These are phyloP conservation scores for Yamadazyma aaseri DNA, from an alignment of 1,139 yeast genomes.

Conservation along the genomic window DNA sequence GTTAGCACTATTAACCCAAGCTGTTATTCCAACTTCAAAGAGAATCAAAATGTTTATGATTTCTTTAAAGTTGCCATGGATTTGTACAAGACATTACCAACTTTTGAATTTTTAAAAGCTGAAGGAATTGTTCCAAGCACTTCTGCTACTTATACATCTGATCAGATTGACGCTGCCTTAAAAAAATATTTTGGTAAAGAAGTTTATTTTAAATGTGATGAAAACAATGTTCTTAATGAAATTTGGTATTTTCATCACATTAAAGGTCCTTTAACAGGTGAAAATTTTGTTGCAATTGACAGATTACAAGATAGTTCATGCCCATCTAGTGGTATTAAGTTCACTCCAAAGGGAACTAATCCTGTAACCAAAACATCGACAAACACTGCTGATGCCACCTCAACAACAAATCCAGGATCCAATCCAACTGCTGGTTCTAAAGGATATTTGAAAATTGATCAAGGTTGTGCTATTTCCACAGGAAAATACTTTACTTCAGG, in stretches of 20 bases:
- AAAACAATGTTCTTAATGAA: constrained; percentile 67
- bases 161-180: constrained; percentile 65
- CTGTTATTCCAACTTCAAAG: constrained; percentile 49
- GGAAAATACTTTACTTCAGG: constrained; percentile 85
- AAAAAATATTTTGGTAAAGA: constrained; percentile 54
- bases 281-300: constrained; percentile 67
- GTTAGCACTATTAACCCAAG: constrained; percentile 70
- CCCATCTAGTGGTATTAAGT: constrained; percentile 66
- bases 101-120: constrained; percentile 60
- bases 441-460: constrained; percentile 51
- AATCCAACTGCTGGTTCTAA: constrained; percentile 26
- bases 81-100: constrained; percentile 63
- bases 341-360: constrained; percentile 61
- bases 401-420: neutral
- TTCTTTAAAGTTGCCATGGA: constrained; percentile 66
- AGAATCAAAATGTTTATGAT: constrained; percentile 65
- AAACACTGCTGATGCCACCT: too few relatives aligned
- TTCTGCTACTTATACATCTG: constrained; percentile 57
- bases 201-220: constrained; percentile 67
- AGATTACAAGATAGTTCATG: constrained; percentile 56
- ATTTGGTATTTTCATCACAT: constrained; percentile 87
- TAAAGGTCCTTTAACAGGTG: constrained; percentile 67
- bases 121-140: constrained; percentile 70
- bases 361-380: constrained; percentile 30
- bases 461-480: constrained; percentile 78